phyloP scores from a whole-genome alignment of 2,329 filamentous ascomycete species.

The Helotiales sp. region DNA sequence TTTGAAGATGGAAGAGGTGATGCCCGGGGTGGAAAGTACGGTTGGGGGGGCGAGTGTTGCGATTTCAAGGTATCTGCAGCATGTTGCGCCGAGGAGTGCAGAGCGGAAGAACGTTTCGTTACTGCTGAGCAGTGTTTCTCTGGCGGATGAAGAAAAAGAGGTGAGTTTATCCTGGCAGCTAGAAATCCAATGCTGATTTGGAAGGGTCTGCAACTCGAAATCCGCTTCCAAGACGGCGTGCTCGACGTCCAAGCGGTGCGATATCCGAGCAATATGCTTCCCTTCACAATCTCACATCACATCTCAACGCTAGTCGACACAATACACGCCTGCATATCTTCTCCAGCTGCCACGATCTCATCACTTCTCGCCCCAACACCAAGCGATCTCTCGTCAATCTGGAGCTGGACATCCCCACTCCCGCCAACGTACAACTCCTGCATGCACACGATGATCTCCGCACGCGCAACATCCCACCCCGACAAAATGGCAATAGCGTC shows the following conservation, averaged over 20 bases:
- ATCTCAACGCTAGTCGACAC: conserved; percentile 51
- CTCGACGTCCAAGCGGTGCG: conserved; percentile 49
- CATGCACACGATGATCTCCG: conserved; percentile 53
- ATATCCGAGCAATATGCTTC: conserved; percentile 41
- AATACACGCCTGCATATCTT: conserved; percentile 44
- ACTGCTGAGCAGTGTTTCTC: conserved; percentile 28
- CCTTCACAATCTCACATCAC: conserved; percentile 50
- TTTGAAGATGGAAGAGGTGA: conserved; percentile 44
- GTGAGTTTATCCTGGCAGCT: conserved; percentile 27
- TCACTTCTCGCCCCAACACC: conserved; percentile 42
- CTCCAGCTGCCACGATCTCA: conserved; percentile 41
- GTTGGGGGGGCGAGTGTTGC: conserved; percentile 39
- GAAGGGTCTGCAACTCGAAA: conserved; percentile 8
- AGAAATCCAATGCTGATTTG: neutral
- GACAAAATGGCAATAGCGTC: conserved; percentile 45
- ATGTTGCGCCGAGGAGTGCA: conserved; percentile 3
- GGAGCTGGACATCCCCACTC: conserved; percentile 53
- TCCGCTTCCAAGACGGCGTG: conserved; percentile 15
- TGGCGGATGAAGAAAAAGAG: conserved; percentile 34
- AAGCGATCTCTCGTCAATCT: conserved; percentile 52
- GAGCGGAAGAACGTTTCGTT: conserved; percentile 13
- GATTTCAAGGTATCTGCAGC: conserved; percentile 40
- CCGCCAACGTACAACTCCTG: conserved; percentile 51
- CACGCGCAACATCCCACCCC: conserved; percentile 44
- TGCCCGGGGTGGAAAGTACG: conserved; percentile 43